Conservation (phyloP, 31 red algal genomes). For the Porphyra umbilicalis region DNA sequence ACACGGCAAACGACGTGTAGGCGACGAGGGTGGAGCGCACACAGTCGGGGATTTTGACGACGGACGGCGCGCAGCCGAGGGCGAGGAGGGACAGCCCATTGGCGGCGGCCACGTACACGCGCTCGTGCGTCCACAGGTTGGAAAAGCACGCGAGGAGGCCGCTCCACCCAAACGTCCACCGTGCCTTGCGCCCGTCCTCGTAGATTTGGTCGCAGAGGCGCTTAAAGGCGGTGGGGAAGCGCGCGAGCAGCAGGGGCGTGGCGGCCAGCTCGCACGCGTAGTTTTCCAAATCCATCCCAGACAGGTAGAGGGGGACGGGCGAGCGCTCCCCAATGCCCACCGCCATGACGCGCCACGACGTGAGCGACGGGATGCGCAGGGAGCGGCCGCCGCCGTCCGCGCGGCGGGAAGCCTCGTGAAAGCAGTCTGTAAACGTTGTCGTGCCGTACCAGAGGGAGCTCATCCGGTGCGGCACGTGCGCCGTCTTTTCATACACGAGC, state of each 20-base stretch:
- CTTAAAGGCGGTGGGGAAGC: conserved; percentile 1
- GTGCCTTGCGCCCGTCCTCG: conserved; percentile 15
- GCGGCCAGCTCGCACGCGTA: conserved; percentile 1
- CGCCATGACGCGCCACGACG: conserved; percentile 19
- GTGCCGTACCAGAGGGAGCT: conserved; percentile 33
- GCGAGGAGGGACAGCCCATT: conserved; percentile 35
- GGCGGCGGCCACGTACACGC: conserved; percentile 23
- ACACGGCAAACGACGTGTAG: conserved; percentile 42
- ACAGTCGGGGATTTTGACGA: conserved; percentile 19
- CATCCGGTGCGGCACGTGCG: conserved; percentile 27
- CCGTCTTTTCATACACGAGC: conserved; percentile 28
- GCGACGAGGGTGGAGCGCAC: conserved; percentile 25
- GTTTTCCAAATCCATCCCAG: conserved; percentile 5
- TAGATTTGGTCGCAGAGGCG: conserved; percentile 25
- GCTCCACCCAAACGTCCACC: conserved; percentile 48
- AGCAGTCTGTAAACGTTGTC: conserved; percentile 20
- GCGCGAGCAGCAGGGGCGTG: not conserved
- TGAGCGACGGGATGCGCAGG: conserved; percentile 21
- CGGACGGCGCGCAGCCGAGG: not conserved
- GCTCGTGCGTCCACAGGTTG: conserved; percentile 29
- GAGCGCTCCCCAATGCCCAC: conserved; percentile 26
- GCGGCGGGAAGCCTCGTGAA: conserved; percentile 8
- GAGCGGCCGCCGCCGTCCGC: no score
- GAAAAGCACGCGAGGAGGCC: conserved; percentile 39
- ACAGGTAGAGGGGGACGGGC: conserved; percentile 12